Base-by-base conservation (phyloP, 1,139 yeast species). In the Taphrina deformans region DNA sequence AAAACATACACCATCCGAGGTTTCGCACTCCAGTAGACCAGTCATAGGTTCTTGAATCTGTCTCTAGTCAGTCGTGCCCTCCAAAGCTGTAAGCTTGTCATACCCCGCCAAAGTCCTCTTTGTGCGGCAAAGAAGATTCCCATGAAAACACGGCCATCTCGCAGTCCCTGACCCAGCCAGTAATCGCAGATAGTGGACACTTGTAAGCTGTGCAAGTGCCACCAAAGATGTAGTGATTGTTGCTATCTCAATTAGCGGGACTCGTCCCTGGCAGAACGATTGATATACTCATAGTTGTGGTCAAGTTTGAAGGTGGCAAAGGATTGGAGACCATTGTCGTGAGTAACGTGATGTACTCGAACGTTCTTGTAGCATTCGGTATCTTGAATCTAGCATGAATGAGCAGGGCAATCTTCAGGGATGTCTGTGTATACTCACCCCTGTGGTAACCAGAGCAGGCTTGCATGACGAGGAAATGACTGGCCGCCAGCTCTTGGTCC, bases 281-380 rank as follows among this genome's bases (percentile, higher is more conserved):
- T 9, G 23, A 16, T 44, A 7, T 31, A 51, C 55, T 51, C 44
- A 24, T 31, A 51, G 2, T 51, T 3, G 29, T 33, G 41, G 27
- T 51, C 55, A 51, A 51, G 14, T 7, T 51, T 31, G 44, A 51
- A 51, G 44, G 16, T 16, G 7, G 55, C 40, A 31, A 51, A 51
- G 16, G 40, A 33, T 44, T 51, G 55, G 12, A 51, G 44, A 7
- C 55, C 55, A 31, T n/a, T 10, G 16, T 31, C 44, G 10, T 18
- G 3, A 27, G 40, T 51, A 5, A 16, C 12, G 55, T 51, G 55
- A 14, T 33, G 55, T 9, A 51, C 44, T 31, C 55, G 29, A n/a
- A 33, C 44, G 16, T 51, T 51, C 44, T 51, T 51, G 55, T 51
- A 51, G 27, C 55, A 51, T 26, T 51, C 55, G 9, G 55, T 21